These are phyloP conservation scores for Leccinellum rugosiceps DNA, from an alignment of 768 basidiomycete genomes.

Conservation along the genomic window DNA sequence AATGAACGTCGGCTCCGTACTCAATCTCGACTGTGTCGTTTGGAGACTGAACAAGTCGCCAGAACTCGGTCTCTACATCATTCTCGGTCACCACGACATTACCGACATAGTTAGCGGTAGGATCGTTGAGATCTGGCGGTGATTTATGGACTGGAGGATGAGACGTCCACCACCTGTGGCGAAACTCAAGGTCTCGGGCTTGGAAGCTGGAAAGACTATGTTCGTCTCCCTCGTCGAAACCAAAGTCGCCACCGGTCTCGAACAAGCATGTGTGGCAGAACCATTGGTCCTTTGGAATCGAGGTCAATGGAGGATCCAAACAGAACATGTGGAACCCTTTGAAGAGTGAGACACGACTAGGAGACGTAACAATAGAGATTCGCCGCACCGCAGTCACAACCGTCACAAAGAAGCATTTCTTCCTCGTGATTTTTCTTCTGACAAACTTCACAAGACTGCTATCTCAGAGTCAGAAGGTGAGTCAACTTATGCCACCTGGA, in stretches of 20 bases:
- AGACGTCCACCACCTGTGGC: conserved; percentile 80
- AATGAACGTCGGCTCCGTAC: conserved; percentile 99
- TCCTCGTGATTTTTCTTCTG: conserved; percentile 83
- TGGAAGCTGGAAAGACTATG: conserved; percentile 91
- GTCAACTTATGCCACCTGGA: conserved; percentile 14
- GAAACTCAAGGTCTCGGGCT: conserved; percentile 85
- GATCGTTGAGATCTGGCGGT: conserved; percentile 41
- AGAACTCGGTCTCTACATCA: conserved; percentile 94
- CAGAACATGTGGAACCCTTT: conserved; percentile 96
- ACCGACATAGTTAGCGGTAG: conserved; percentile 53
- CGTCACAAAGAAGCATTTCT: conserved; percentile 90
- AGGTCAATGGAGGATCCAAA: conserved; percentile 82
- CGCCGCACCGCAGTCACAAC: conserved; percentile 70
- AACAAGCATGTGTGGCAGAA: conserved; percentile 91
- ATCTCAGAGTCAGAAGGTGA: conserved; percentile 23
- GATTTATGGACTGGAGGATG: conserved; percentile 53
- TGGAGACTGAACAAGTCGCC: conserved; percentile 89
- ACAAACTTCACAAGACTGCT: conserved; percentile 94
- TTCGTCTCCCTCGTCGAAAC: conserved; percentile 97
- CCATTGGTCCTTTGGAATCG: conserved; percentile 93
- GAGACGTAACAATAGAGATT: conserved; percentile 11
- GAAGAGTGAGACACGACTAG: conserved; percentile 15
- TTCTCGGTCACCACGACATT: conserved; percentile 75
- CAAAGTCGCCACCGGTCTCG: conserved; percentile 92
- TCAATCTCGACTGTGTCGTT: conserved; percentile 95